These are phyloP conservation scores for Diophrys appendiculata DNA, from an alignment of 73 alveolate species.

Conservation along the genomic window DNA sequence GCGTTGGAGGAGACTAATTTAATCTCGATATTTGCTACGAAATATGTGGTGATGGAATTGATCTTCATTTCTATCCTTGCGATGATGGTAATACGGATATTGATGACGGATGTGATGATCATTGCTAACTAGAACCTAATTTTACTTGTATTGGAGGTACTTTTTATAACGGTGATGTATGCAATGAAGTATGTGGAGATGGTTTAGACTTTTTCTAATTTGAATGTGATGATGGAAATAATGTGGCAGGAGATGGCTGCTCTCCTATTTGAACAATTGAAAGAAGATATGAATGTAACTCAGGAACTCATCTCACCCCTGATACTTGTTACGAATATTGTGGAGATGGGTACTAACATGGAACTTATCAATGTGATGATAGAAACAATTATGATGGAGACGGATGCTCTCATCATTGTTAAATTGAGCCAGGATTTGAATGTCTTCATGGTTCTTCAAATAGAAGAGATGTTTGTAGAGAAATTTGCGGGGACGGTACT, in stretches of 20 bases:
- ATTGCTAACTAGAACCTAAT: not conserved
- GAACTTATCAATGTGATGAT: conserved; percentile 23
- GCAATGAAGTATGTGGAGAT: conserved; percentile 14
- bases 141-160: not conserved
- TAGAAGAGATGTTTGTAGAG: conserved; percentile 1
- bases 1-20: not conserved
- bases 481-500: conserved; percentile 26
- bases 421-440: conserved; percentile 13
- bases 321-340: conserved; percentile 40
- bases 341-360: conserved; percentile 49
- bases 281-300: conserved; percentile 38
- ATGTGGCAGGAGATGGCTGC: conserved; percentile 56
- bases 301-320: conserved; percentile 28
- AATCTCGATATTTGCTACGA: not conserved
- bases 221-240: conserved; percentile 69
- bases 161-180: not conserved
- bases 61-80: conserved; percentile 4
- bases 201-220: not conserved
- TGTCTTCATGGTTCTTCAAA: conserved; percentile 11
- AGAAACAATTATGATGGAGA: conserved; percentile 1
- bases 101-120: conserved; percentile 1
- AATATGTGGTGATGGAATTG: conserved; percentile 9
- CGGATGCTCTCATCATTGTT: conserved; percentile 5
- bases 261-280: conserved; percentile 49
- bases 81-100: conserved; percentile 9